These are phyloP conservation scores for Yamadazyma insecticola DNA, from an alignment of 805 yeast genomes.

Conservation along the genomic window DNA sequence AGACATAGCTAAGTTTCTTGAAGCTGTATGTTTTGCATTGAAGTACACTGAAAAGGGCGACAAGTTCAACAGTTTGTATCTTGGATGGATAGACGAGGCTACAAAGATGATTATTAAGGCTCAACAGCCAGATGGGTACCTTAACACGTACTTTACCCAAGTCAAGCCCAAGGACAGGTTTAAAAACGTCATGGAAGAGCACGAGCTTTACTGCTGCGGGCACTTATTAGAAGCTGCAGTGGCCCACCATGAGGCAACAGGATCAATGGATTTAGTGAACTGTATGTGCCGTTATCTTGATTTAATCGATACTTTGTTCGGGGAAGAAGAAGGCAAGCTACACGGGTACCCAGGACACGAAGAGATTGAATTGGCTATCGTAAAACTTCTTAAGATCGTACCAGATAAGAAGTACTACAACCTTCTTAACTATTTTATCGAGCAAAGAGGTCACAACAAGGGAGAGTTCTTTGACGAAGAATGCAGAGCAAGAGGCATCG, in stretches of 20 bases:
- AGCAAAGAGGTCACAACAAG: conserved; percentile 15
- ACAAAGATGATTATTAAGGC: conserved; percentile 13
- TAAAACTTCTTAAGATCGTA: conserved; percentile 12
- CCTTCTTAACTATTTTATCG: conserved; percentile 15
- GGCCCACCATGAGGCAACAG: conserved; percentile 15
- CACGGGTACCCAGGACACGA: conserved; percentile 23
- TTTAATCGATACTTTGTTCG: conserved; percentile 12
- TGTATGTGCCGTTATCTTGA: conserved; percentile 15
- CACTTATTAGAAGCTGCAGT: conserved; percentile 20
- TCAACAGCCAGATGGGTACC: conserved; percentile 19
- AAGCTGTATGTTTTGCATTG: conserved; percentile 15
- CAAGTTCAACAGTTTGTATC: conserved; percentile 5
- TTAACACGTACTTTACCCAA: conserved; percentile 16
- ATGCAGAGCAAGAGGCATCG: conserved; percentile 12
- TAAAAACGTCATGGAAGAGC: conserved; percentile 15
- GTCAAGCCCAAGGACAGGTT: conserved; percentile 23
- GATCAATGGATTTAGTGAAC: conserved; percentile 11
- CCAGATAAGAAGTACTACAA: conserved; percentile 14
- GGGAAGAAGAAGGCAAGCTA: conserved; percentile 11
- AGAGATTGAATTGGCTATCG: conserved; percentile 20
- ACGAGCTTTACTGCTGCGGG: conserved; percentile 16
- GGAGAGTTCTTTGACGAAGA: conserved; percentile 15
- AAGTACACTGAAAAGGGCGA: conserved; percentile 10
- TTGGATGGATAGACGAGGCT: conserved; percentile 14
- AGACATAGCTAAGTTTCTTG: conserved; percentile 19